phyloP scores from a whole-genome alignment of 495 filamentous ascomycete species.

The Penicillium nucicola region DNA sequence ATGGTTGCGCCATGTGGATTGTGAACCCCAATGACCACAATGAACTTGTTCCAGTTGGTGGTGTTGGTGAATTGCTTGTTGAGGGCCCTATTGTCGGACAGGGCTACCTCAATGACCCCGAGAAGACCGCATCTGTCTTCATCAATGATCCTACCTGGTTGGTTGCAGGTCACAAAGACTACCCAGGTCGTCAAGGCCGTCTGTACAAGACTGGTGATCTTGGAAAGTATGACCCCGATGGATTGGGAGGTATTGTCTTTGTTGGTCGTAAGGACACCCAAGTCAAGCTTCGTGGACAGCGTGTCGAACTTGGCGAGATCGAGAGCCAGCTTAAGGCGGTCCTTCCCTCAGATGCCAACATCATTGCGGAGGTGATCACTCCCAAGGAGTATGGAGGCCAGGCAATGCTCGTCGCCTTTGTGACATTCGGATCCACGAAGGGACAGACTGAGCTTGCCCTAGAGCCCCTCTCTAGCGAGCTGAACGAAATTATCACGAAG shows the following conservation, averaged over 20 bases:
- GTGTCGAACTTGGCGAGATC: constrained; percentile 59
- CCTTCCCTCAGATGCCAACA: constrained; percentile 27
- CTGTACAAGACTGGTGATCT: constrained; percentile 53
- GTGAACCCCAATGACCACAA: constrained; percentile 45
- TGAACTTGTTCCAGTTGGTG: constrained; percentile 45
- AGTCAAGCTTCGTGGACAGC: constrained; percentile 60
- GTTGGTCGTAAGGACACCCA: constrained; percentile 61
- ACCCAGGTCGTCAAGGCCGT: constrained; percentile 33
- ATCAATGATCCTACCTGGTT: constrained; percentile 50
- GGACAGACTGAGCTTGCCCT: constrained; percentile 15
- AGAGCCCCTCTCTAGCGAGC: constrained; percentile 14
- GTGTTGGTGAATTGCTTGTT: constrained; percentile 52
- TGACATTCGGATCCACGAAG: constrained; percentile 28
- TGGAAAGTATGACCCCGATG: constrained; percentile 54
- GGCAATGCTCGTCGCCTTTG: constrained; percentile 35
- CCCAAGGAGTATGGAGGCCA: constrained; percentile 30
- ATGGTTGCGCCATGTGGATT: constrained; percentile 44
- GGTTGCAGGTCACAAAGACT: constrained; percentile 30
- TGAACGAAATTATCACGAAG: constrained; percentile 17
- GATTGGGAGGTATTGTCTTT: constrained; percentile 48
- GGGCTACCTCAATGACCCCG: constrained; percentile 48
- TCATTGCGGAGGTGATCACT: constrained; percentile 39
- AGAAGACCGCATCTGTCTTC: constrained; percentile 45
- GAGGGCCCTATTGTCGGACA: constrained; percentile 51
- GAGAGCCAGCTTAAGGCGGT: constrained; percentile 35